Base-by-base conservation (phyloP, 116 monocot genomes). In the Iris pallida region DNA sequence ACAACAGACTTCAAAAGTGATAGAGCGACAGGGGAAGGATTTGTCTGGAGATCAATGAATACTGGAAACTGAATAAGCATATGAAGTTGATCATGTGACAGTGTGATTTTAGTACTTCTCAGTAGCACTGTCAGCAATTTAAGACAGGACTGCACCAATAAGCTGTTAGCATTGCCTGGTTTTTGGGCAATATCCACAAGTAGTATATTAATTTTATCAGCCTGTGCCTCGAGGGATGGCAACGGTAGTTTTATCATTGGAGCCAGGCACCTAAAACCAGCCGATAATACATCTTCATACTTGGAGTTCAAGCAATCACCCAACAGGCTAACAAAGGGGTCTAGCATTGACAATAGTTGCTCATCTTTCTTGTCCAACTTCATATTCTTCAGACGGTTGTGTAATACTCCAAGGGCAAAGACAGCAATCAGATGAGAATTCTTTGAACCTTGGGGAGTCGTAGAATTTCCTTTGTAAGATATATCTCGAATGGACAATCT, bases 341-440 rank as follows among this genome's bases (percentile, higher is more conserved):
- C 97, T 14, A 97, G 66, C 89, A 85, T 85, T 42, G 85, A 83
- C 20, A 97, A 48, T 46, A 90, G 60, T 6, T 87, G 53, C 48
- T 76, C 78, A 57, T 92, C 83, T 11, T 74, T 76, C 60, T 85
- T 85, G 54, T 81, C 66, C 66, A 90, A 73, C 72, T 92, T 92
- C 73, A 81, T 76, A 59, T 82, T 90, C 76, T 90, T 97, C 71
- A 97, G 55, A 66, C 85, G 83, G 47, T 76, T 92, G 61, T 77
- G 59, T 58, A 97, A 73, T 69, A 97, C 64, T 45, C 77, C 83
- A 78, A 97, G 87, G 61, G 88, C 89, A 85, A 97, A 97, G 0
- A 76, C 79, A 17, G 77, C 59, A 59, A 97, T 78, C 63, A 97
- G 74, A 70, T 97, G 71, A 64, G 81, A 79, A 77, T 78, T 79